Evolutionary conservation across 2,329 filamentous ascomycete genomes (phyloP).

Genomic region (Colletotrichum australisinense): DNA sequence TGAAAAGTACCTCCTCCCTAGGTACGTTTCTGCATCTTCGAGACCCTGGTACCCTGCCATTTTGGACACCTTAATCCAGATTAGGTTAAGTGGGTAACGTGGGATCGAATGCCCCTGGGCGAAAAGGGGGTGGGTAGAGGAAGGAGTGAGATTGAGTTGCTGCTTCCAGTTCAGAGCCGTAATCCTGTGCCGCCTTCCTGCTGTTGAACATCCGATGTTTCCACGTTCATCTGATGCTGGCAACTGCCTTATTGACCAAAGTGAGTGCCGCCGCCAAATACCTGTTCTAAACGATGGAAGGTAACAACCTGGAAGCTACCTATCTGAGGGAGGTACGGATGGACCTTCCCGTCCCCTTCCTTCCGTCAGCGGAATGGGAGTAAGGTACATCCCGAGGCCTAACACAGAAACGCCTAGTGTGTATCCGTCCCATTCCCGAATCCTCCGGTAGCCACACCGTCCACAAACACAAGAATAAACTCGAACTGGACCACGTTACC

Average conservation of each 20-base stretch:
- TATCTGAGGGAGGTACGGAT: too few relatives aligned
- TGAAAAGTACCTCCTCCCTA: neutral
- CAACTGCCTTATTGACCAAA: too few relatives aligned
- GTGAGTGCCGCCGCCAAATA: too few relatives aligned
- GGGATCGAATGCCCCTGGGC: neutral
- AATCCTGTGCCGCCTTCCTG: neutral
- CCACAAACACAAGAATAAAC: neutral
- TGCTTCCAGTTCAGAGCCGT: neutral
- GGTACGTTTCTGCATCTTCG: neutral
- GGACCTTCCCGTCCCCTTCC: too few relatives aligned
- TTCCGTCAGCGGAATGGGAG: too few relatives aligned
- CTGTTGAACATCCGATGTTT: neutral
- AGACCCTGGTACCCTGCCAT: neutral
- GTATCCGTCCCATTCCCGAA: neutral
- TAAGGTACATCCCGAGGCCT: neutral
- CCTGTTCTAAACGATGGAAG: too few relatives aligned
- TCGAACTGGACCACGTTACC: neutral
- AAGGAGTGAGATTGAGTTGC: neutral
- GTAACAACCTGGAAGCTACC: too few relatives aligned
- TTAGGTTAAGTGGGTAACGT: neutral
- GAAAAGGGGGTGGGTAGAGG: neutral
- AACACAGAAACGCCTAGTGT: conserved; percentile 8
- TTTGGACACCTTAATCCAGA: neutral
- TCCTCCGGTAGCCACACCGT: neutral
- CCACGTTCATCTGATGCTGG: neutral